Percentiles rank a stretch among this genome's conserved stretches.
Evolutionary conservation across 1,284 basidiomycete species (phyloP).

Genomic region (Moniliella sp.): DNA sequence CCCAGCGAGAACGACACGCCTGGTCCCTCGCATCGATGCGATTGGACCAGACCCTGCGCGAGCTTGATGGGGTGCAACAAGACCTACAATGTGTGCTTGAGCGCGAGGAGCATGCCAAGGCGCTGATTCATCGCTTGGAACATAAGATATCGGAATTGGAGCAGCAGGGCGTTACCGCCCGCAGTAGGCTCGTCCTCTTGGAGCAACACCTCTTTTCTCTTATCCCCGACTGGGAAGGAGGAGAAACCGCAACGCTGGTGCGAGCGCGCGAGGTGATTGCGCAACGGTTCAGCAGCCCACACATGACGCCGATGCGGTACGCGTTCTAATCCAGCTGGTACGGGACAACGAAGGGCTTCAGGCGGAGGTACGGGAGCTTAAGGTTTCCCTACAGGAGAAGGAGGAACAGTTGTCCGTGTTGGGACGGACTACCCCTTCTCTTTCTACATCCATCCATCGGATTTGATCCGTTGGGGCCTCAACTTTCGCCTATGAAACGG

Average conservation of each 20-base stretch:
- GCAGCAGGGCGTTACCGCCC: neutral
- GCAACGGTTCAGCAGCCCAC: conserved; percentile 1
- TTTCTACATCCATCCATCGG: neutral
- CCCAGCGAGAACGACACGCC: conserved; percentile 40
- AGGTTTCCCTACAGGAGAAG: conserved; percentile 10
- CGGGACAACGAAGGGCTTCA: conserved; percentile 14
- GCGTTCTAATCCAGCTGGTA: neutral
- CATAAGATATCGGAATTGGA: neutral
- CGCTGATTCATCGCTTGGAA: conserved; percentile 39
- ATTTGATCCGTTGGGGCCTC: neutral
- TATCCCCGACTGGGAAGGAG: too few relatives aligned
- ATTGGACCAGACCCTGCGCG: conserved; percentile 35
- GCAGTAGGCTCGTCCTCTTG: too few relatives aligned
- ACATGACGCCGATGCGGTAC: neutral
- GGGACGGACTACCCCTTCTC: conserved; percentile 3
- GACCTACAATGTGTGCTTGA: conserved; percentile 55
- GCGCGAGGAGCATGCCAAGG: conserved; percentile 38
- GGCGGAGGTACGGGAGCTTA: conserved; percentile 9
- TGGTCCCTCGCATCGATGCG: conserved; percentile 37
- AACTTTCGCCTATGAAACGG: neutral
- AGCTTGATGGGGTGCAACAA: conserved; percentile 65
- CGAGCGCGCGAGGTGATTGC: neutral
- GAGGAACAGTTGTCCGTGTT: conserved; percentile 15
- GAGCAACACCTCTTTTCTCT: too few relatives aligned
- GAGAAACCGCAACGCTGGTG: neutral